Conservation (phyloP, 164 flowering plant species). For the Aristolochia contorta region DNA sequence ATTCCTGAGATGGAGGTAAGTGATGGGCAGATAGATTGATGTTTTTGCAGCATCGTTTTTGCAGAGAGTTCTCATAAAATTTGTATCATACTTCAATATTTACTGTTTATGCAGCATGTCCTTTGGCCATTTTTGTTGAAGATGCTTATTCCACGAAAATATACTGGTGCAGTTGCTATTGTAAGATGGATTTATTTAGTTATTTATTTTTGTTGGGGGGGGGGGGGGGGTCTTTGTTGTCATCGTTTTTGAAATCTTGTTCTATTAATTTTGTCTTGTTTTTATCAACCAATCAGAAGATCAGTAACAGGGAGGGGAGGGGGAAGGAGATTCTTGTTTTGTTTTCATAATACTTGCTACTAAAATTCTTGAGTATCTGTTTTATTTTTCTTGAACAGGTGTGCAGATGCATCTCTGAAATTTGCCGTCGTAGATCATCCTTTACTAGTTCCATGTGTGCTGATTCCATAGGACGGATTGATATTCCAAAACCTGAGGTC, state of each 20-base stretch:
- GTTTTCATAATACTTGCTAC: too few species aligned
- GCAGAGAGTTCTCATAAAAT: background rate
- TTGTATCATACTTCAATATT: conserved; percentile 1
- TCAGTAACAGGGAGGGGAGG: too few species aligned
- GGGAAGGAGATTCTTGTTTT: too few species aligned
- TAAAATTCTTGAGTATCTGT: too few species aligned
- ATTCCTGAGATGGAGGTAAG: conserved; percentile 98
- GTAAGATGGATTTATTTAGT: conserved; percentile 24
- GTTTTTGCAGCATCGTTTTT: background rate
- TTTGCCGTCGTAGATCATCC: conserved; percentile 60
- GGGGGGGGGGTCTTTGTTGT: too few species aligned
- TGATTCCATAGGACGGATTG: conserved; percentile 62
- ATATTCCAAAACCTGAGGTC: conserved; percentile 90
- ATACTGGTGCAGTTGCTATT: conserved; percentile 84
- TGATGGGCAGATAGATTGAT: background rate
- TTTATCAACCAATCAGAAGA: too few species aligned
- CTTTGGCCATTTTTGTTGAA: conserved; percentile 95
- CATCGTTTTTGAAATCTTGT: background rate
- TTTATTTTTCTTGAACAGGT: conserved; percentile 34
- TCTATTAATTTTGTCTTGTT: too few species aligned
- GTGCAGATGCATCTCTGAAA: conserved; percentile 90
- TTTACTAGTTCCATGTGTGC: conserved; percentile 33
- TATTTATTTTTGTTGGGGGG: conserved; percentile 1
- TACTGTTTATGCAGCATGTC: conserved; percentile 41
- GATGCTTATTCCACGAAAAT: conserved; percentile 73